Conservation (phyloP, 495 filamentous ascomycete species). For the Bombardia bombarda region DNA sequence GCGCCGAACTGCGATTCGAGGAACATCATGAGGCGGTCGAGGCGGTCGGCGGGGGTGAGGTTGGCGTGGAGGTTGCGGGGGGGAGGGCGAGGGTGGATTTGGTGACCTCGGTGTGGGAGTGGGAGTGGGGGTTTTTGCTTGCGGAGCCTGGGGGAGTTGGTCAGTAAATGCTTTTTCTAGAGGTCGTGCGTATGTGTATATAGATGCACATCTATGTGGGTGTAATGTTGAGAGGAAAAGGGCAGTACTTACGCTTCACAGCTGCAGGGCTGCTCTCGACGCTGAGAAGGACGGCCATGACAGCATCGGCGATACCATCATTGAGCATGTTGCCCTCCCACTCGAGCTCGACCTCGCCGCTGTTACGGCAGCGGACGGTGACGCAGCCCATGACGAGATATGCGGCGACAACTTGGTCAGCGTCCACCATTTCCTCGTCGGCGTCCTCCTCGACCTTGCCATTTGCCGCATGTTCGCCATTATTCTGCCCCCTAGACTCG, state of each 20-base stretch:
- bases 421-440: conserved; percentile 46
- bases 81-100: conserved; percentile 32
- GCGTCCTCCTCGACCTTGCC: conserved; percentile 41
- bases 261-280: conserved; percentile 91
- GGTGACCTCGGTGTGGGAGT: conserved; percentile 34
- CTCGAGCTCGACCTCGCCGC: conserved; percentile 78
- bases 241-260: conserved; percentile 71
- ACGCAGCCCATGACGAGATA: conserved; percentile 91
- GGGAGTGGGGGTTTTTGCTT: conserved; percentile 46
- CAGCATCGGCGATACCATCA: conserved; percentile 91
- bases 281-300: conserved; percentile 81
- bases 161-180: neutral
- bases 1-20: conserved; percentile 92
- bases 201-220: too few species aligned
- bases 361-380: conserved; percentile 57
- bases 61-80: conserved; percentile 62
- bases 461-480: conserved; percentile 24
- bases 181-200: too few species aligned
- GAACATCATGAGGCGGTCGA: conserved; percentile 85
- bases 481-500: conserved; percentile 17
- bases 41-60: conserved; percentile 60
- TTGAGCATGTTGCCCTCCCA: conserved; percentile 99
- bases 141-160: conserved; percentile 32
- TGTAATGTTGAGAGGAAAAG: neutral
- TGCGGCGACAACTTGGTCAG: conserved; percentile 39